Conservation (phyloP, 1,139 yeast genomes). For the Diutina pseudorugosa region DNA sequence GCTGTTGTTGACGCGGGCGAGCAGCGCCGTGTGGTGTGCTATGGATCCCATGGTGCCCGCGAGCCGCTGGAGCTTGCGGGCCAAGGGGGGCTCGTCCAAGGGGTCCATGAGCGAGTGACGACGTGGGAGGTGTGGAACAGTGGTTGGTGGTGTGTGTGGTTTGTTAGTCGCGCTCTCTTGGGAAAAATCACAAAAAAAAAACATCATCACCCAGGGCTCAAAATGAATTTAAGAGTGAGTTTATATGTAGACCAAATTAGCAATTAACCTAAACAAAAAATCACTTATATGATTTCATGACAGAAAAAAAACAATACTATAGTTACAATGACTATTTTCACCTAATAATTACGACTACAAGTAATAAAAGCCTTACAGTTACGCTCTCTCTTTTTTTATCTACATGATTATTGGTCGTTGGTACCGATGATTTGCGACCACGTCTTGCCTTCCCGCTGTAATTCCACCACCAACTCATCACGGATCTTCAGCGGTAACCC, state of each 20-base stretch:
- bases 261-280: too few relatives aligned
- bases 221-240: too few relatives aligned
- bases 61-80: constrained; percentile 27
- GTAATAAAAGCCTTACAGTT: too few relatives aligned
- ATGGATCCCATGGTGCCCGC: constrained; percentile 43
- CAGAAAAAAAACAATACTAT: too few relatives aligned
- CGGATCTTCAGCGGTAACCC: constrained; percentile 72
- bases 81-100: neutral
- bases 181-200: too few relatives aligned
- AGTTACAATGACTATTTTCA: too few relatives aligned
- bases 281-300: too few relatives aligned
- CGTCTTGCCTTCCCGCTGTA: constrained; percentile 63
- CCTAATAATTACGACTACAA: too few relatives aligned
- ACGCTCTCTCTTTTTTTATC: neutral
- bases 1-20: constrained; percentile 39
- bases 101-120: neutral
- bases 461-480: constrained; percentile 57
- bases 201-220: neutral
- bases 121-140: neutral
- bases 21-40: constrained; percentile 31
- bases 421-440: constrained; percentile 70
- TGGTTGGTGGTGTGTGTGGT: neutral
- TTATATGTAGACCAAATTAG: too few relatives aligned
- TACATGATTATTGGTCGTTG: constrained; percentile 33
- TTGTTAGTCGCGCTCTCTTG: neutral